A percentile compares a stretch with the other conserved stretches of the same genome.
phyloP scores from a whole-genome alignment of 108 stramenopile species.

The Epipyxis sp. region DNA sequence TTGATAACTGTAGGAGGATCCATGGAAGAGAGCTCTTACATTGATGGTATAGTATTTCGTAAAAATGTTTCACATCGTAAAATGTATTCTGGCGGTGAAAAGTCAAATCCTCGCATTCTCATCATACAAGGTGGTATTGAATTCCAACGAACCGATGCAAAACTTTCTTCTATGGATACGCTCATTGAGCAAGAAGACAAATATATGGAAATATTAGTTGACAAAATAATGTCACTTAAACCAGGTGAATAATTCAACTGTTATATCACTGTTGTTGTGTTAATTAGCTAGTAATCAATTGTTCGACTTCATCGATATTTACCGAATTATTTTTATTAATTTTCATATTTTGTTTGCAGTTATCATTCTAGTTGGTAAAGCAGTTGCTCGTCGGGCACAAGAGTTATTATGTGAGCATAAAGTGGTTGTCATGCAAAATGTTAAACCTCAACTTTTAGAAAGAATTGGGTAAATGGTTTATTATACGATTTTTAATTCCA shows the following conservation, averaged over 20 bases:
- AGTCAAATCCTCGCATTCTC: constrained; percentile 75
- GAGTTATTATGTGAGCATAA: constrained; percentile 72
- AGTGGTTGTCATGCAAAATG: constrained; percentile 80
- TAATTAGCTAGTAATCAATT: no score
- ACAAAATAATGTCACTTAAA: constrained; percentile 77
- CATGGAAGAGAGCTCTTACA: constrained; percentile 67
- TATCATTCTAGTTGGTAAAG: constrained; percentile 72
- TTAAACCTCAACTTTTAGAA: constrained; percentile 74
- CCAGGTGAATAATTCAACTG: constrained; percentile 43
- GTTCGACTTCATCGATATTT: no score
- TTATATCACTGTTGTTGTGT: not conserved
- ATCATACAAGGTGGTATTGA: constrained; percentile 84
- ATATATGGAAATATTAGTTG: constrained; percentile 85
- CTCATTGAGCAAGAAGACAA: constrained; percentile 86
- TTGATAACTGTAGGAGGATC: no score
- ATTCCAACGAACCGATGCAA: constrained; percentile 76
- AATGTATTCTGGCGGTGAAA: constrained; percentile 50
- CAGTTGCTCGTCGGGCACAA: constrained; percentile 79
- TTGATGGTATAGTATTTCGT: constrained; percentile 81
- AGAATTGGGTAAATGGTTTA: constrained; percentile 58
- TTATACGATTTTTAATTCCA: not conserved
- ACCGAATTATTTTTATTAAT: not conserved
- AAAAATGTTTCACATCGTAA: constrained; percentile 82
- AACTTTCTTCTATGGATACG: constrained; percentile 79
- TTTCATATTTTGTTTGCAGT: constrained; percentile 39